A percentile compares a stretch with the other conserved stretches of the same genome.
These are phyloP conservation scores for Russula foetens DNA, from an alignment of 768 basidiomycete genomes.

Conservation along the genomic window DNA sequence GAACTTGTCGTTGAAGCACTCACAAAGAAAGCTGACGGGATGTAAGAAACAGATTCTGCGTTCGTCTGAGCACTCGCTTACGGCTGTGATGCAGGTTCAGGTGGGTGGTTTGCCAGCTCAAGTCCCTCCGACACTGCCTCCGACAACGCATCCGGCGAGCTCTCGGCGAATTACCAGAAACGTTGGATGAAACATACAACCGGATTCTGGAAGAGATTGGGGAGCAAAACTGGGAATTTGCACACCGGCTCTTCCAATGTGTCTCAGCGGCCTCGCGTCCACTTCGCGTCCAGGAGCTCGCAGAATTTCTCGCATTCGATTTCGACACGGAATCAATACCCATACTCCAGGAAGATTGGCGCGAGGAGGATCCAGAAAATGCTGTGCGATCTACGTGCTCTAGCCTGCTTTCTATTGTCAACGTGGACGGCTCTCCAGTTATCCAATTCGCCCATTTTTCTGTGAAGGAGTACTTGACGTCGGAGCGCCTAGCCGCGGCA, in stretches of 20 bases:
- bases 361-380: neutral
- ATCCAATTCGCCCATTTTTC: neutral
- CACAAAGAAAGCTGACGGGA: neutral
- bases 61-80: neutral
- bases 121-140: neutral
- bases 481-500: neutral
- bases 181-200: neutral
- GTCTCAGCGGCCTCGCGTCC: neutral
- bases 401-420: neutral
- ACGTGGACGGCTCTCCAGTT: neutral
- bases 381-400: neutral
- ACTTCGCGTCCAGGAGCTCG: neutral
- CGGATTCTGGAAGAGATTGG: neutral
- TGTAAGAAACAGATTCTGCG: neutral
- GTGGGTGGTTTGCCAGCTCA: neutral
- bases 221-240: neutral
- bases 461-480: neutral
- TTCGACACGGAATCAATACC: neutral
- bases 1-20: neutral
- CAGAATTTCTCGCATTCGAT: neutral
- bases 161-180: neutral
- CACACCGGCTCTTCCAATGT: neutral
- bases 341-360: neutral
- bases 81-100: neutral
- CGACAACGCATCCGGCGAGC: neutral